These are phyloP conservation scores for Danielia oregonensis DNA, from an alignment of 805 yeast genomes.

Conservation along the genomic window DNA sequence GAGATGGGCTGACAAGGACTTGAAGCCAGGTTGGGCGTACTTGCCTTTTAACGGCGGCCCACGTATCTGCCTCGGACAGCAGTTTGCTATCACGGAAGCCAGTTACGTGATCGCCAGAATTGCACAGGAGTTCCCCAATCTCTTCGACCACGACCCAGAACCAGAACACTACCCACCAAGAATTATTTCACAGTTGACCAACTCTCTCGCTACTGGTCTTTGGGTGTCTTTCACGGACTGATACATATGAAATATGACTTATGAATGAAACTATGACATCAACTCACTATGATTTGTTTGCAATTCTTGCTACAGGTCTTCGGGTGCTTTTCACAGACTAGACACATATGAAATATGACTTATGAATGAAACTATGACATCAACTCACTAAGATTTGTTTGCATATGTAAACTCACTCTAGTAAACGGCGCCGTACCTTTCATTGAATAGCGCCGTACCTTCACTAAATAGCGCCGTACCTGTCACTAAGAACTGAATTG, in stretches of 20 bases:
- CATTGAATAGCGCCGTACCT: too few species aligned
- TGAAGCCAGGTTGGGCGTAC: conserved; percentile 10
- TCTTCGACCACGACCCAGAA: conserved; percentile 5
- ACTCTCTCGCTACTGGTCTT: conserved; percentile 6
- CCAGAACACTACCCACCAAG: conserved; percentile 8
- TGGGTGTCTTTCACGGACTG: conserved; percentile 4
- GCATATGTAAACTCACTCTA: too few species aligned
- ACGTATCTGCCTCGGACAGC: conserved; percentile 22
- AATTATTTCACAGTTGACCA: conserved; percentile 8
- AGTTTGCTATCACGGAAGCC: conserved; percentile 35
- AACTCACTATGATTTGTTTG: background rate
- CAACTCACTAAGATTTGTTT: background rate
- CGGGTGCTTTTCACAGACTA: conserved; percentile 3
- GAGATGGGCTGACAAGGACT: conserved; percentile 28
- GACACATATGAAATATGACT: background rate
- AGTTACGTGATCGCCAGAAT: conserved; percentile 3
- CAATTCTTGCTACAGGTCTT: conserved; percentile 4
- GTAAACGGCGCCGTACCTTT: too few species aligned
- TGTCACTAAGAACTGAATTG: too few species aligned
- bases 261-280: background rate
- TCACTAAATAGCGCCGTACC: too few species aligned
- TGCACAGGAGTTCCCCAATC: conserved; percentile 3
- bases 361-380: background rate
- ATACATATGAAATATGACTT: background rate
- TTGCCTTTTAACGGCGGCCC: conserved; percentile 15